Base-by-base conservation (phyloP, 495 filamentous ascomycete genomes). In the Wilcoxina mikolae region DNA sequence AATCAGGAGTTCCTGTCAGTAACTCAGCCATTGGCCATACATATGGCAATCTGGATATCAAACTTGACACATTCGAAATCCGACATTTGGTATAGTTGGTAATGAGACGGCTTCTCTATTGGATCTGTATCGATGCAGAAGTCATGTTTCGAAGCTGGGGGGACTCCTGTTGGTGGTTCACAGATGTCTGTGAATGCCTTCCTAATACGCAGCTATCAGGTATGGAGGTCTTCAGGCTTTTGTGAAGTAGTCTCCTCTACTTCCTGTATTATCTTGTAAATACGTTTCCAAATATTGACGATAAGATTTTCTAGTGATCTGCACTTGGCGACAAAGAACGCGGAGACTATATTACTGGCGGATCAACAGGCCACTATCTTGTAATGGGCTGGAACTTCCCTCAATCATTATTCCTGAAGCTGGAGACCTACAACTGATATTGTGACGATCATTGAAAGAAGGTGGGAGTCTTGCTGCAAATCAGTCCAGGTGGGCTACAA, bases 1-100 rank as follows among this genome's bases (percentile, higher is more conserved):
- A 44, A 61, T 0, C 53, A 55, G 0, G 66, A 53, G 1, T 15
- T 39, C 18, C 12, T 9, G 25, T 17, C 2, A 12, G 26, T 11
- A 9, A 42, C 1, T 29, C 26, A 53, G 15, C 50, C 50, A 22
- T 42, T 53, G 12, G 25, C 50, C 18, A 53, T 4, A 1, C 5
- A 15, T 15, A 7, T 35, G 31, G 31, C 31, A 7, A 35, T 35
- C 15, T 35, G 31, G 5, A 5, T 5, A 7, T 35, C 31, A 15
- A 35, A 35, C 15, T 35, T 15, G 5, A 7, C 31, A 7, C 31
- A 7, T 15, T 35, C 31, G 15, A 15, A 5, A 7, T 5, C 31
- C 15, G 31, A 7, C 31, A 35, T 35, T 7, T 15, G 31, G 18
- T 45, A 45, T 5, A 17, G 15, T 17, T 45, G 42, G 12, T 17